These are phyloP conservation scores for Oryza meyeriana DNA, from an alignment of 176 grass and related monocot species.

Conservation along the genomic window DNA sequence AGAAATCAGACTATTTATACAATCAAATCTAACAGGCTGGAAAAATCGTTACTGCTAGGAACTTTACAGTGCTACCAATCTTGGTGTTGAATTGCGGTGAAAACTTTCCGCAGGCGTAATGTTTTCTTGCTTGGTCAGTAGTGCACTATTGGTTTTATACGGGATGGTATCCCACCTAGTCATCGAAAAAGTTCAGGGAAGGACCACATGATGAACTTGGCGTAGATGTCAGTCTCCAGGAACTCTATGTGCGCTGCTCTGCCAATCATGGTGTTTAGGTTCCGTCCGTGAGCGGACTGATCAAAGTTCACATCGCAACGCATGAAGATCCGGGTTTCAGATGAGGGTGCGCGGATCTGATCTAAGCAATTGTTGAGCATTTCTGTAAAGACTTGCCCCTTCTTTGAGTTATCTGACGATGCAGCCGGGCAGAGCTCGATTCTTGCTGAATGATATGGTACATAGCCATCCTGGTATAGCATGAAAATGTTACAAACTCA, in stretches of 20 bases:
- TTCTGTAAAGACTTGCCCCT: slow-evolving; percentile 78
- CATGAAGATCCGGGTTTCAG: slow-evolving; percentile 66
- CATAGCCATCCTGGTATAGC: slow-evolving; percentile 78
- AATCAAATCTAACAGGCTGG: slow-evolving; percentile 36
- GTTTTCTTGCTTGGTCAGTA: slow-evolving; percentile 42
- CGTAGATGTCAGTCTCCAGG: slow-evolving; percentile 78
- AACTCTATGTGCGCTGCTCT: slow-evolving; percentile 94
- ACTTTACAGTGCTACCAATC: slow-evolving; percentile 42
- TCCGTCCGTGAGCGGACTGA: slow-evolving; percentile 63
- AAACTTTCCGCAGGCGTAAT: slow-evolving; percentile 24
- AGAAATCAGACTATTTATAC: slow-evolving; percentile 53
- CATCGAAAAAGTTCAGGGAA: slow-evolving; percentile 83
- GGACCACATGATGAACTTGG: slow-evolving; percentile 97
- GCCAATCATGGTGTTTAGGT: slow-evolving; percentile 88
- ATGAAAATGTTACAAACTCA: slow-evolving; percentile 11
- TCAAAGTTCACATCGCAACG: slow-evolving; percentile 92
- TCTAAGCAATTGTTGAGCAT: slow-evolving; percentile 94
- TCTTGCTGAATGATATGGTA: slow-evolving; percentile 97
- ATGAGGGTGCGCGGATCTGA: slow-evolving; percentile 79
- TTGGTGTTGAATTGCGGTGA: not conserved
- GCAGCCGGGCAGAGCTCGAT: slow-evolving; percentile 82
- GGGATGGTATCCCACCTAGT: not conserved
- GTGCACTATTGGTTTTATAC: slow-evolving; percentile 26
- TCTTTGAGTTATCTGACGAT: slow-evolving; percentile 75
- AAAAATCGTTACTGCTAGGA: slow-evolving; percentile 40